These are phyloP conservation scores for Lachancea mirantina DNA, from an alignment of 805 yeast species.

Conservation along the genomic window DNA sequence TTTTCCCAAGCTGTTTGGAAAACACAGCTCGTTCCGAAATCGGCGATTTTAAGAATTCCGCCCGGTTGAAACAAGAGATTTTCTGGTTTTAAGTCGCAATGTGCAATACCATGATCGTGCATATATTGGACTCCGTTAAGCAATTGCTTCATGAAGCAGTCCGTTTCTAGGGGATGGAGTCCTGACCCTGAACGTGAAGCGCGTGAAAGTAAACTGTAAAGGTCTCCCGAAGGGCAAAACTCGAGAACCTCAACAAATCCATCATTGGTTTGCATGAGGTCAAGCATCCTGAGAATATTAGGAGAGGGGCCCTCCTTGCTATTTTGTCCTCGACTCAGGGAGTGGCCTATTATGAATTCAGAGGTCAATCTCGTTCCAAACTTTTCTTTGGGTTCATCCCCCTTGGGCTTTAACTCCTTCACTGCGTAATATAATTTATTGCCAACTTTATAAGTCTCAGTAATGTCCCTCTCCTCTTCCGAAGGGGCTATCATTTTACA, in stretches of 20 bases:
- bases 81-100: conserved; percentile 88
- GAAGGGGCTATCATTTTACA: conserved; percentile 37
- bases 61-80: conserved; percentile 62
- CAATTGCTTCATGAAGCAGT: conserved; percentile 84
- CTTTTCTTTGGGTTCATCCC: conserved; percentile 84
- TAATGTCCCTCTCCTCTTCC: conserved; percentile 11
- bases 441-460: conserved; percentile 60
- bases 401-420: conserved; percentile 77
- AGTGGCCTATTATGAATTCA: conserved; percentile 80
- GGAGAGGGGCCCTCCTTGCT: conserved; percentile 36
- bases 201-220: conserved; percentile 49
- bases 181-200: conserved; percentile 42
- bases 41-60: conserved; percentile 67
- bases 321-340: conserved; percentile 42
- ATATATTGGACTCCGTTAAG: conserved; percentile 75
- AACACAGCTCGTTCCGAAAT: conserved; percentile 88
- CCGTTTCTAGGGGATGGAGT: conserved; percentile 62
- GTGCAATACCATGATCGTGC: conserved; percentile 90
- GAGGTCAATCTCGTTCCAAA: conserved; percentile 82
- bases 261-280: conserved; percentile 66
- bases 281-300: conserved; percentile 72
- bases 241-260: conserved; percentile 89
- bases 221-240: conserved; percentile 79
- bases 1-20: conserved; percentile 86
- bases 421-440: conserved; percentile 70